These are phyloP conservation scores for grape (Vitis vinifera) DNA, from an alignment of 164 flowering plant genomes.

Conservation along the genomic window ASM3070453v1 NC_081812.1:19474001-19474500, in stretches of 20 bases:
- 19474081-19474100: too few species aligned
- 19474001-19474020: too few species aligned
- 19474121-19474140: too few species aligned
- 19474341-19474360: slow-evolving; percentile 24
- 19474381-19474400: slow-evolving; percentile 21
- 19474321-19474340: too few species aligned
- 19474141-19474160: not conserved
- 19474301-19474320: not conserved
- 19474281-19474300: slow-evolving; percentile 5
- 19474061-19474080: too few species aligned
- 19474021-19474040: too few species aligned
- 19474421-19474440: slow-evolving; percentile 10
- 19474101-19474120: too few species aligned
- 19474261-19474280: slow-evolving; percentile 17
- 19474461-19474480: slow-evolving; percentile 55
- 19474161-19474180: not conserved
- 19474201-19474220: slow-evolving; percentile 16
- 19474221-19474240: slow-evolving; percentile 15
- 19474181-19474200: slow-evolving; percentile 14
- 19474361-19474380: slow-evolving; percentile 26
- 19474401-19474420: slow-evolving; percentile 34
- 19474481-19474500: slow-evolving; percentile 52
- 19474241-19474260: slow-evolving; percentile 9
- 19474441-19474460: slow-evolving; percentile 7
- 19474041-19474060: too few species aligned